A percentile compares a stretch with the other conserved stretches of the same genome.
Evolutionary conservation across 805 yeast species (phyloP).

Genomic region (Candida pseudoglaebosa): DNA sequence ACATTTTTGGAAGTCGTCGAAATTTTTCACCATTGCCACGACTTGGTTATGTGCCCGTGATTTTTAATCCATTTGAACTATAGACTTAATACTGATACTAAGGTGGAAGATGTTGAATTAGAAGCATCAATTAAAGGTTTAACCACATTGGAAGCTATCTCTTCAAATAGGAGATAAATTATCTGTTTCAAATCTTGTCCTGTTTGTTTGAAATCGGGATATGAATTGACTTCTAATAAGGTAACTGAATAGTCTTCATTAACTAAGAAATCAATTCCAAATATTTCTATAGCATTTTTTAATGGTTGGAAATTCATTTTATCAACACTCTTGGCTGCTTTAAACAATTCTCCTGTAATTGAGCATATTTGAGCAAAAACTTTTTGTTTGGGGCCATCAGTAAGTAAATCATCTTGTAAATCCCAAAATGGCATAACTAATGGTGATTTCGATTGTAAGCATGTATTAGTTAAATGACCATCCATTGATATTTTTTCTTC

Average conservation of each 20-base stretch:
- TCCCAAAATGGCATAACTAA: constrained; percentile 65
- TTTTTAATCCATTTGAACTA: too few species aligned
- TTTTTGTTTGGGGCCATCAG: constrained; percentile 25
- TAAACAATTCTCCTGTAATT: constrained; percentile 66
- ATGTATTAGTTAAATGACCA: constrained; percentile 92
- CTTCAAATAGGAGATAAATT: constrained; percentile 63
- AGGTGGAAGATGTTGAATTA: not conserved
- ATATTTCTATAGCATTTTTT: constrained; percentile 77
- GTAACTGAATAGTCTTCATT: constrained; percentile 51
- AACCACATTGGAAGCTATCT: constrained; percentile 46
- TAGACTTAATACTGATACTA: not conserved
- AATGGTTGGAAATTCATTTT: constrained; percentile 81
- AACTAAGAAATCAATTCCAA: constrained; percentile 85
- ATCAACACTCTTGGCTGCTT: constrained; percentile 78
- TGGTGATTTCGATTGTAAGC: constrained; percentile 60
- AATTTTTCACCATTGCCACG: too few species aligned
- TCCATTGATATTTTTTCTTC: constrained; percentile 42
- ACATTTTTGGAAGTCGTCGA: constrained; percentile 1
- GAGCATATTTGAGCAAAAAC: constrained; percentile 56
- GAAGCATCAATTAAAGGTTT: constrained; percentile 41
- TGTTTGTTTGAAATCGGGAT: constrained; percentile 96
- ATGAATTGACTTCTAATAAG: constrained; percentile 83
- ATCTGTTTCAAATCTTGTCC: constrained; percentile 68
- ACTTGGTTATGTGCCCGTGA: too few species aligned
- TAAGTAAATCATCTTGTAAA: constrained; percentile 37